A percentile compares a stretch with the other conserved stretches of the same genome.
Conservation (phyloP, 805 yeast genomes). For the Saccharomycopsis fibuligera region DNA sequence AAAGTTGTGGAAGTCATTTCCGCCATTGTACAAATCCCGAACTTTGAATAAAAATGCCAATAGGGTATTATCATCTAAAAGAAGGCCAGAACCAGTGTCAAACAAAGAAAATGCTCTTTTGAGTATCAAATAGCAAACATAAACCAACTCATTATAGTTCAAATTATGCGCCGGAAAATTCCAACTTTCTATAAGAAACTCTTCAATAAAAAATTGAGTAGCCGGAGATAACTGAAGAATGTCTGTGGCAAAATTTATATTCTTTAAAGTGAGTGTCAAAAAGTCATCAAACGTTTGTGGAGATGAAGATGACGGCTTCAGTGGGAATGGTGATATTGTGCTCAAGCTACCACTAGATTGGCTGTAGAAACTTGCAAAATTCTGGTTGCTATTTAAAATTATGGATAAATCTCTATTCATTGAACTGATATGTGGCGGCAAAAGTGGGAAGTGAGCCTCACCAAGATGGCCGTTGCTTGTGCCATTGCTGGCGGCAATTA, state of each 20-base stretch:
- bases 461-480: too few species aligned
- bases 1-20: slow-evolving; percentile 91
- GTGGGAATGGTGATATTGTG: too few species aligned
- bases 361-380: too few species aligned
- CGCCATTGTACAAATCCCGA: slow-evolving; percentile 73
- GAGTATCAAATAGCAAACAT: slow-evolving; percentile 53
- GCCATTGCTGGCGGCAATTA: too few species aligned
- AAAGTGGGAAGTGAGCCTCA: slow-evolving; percentile 6
- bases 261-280: too few species aligned
- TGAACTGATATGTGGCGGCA: slow-evolving; percentile 8
- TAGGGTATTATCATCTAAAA: slow-evolving; percentile 39
- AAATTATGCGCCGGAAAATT: slow-evolving; percentile 65
- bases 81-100: slow-evolving; percentile 20
- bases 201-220: slow-evolving; percentile 26
- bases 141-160: slow-evolving; percentile 57
- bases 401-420: slow-evolving; percentile 20
- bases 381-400: too few species aligned
- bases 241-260: too few species aligned
- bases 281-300: too few species aligned
- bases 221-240: too few species aligned
- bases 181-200: slow-evolving; percentile 48
- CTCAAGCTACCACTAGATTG: too few species aligned
- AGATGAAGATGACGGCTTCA: too few species aligned
- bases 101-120: slow-evolving; percentile 33
- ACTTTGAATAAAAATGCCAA: slow-evolving; percentile 57